These are phyloP conservation scores for Ceratobasidium sp. DNA, from an alignment of 1,284 basidiomycete genomes.

Conservation along the genomic window DNA sequence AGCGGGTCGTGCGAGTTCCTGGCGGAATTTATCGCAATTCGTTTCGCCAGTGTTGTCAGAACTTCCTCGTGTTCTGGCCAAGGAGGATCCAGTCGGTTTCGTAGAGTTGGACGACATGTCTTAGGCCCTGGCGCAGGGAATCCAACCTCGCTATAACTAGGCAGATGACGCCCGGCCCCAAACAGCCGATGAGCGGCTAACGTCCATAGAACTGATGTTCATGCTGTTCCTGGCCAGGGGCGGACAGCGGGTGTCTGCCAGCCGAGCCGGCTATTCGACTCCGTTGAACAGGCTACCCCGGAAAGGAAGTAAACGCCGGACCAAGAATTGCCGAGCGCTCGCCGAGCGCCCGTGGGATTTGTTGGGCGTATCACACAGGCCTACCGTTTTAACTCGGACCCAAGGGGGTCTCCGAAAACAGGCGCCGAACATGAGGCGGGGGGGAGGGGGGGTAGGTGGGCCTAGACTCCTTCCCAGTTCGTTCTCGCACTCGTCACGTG, in stretches of 20 bases:
- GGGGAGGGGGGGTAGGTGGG: no score
- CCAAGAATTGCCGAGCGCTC: no score
- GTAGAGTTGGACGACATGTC: neutral
- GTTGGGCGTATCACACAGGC: no score
- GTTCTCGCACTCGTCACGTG: no score
- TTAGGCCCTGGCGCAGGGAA: neutral
- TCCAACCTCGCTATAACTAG: neutral
- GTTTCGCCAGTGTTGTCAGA: neutral
- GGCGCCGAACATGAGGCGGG: no score
- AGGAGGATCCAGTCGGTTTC: neutral
- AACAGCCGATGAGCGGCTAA: neutral
- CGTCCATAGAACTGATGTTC: neutral
- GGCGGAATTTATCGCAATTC: neutral
- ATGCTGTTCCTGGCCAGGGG: neutral
- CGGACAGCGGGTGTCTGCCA: neutral
- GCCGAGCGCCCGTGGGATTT: neutral
- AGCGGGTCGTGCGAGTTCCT: neutral
- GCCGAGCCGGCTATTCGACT: neutral
- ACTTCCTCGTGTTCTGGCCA: neutral
- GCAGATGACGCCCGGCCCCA: neutral
- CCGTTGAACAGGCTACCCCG: neutral
- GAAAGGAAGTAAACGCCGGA: neutral
- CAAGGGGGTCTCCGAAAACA: no score
- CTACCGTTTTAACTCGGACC: no score
- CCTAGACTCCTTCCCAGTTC: no score